A percentile compares a stretch with the other conserved stretches of the same genome.
phyloP scores from a whole-genome alignment of 1,139 yeast species.

The Protomyces pachydermus region DNA sequence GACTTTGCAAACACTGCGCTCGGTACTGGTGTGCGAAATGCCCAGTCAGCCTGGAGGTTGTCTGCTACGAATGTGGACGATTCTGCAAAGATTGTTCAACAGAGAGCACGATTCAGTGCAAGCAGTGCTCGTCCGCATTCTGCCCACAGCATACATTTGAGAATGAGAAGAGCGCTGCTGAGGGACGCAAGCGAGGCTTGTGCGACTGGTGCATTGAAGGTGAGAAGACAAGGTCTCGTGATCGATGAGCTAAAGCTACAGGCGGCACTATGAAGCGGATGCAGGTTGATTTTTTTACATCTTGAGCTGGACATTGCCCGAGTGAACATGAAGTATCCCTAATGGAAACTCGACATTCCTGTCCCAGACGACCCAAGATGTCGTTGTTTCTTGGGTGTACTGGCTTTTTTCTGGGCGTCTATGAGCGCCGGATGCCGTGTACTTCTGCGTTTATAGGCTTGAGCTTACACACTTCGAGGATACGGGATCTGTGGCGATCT shows the following conservation, averaged over 20 bases:
- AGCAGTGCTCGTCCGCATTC: neutral
- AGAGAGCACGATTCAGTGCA: neutral
- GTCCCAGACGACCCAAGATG: too few species aligned
- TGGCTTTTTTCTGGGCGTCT: too few species aligned
- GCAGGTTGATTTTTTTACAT: neutral
- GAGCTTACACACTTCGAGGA: too few species aligned
- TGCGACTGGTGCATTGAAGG: slow-evolving; percentile 1
- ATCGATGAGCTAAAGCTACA: neutral
- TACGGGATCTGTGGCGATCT: too few species aligned
- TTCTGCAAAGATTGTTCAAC: neutral
- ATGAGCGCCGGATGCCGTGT: too few species aligned
- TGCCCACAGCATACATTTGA: neutral
- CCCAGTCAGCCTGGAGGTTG: neutral
- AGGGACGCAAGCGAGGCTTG: neutral
- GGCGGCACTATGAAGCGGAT: neutral
- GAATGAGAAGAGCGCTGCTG: neutral
- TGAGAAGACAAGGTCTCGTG: neutral
- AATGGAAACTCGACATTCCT: too few species aligned
- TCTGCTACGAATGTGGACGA: neutral
- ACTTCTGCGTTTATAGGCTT: too few species aligned
- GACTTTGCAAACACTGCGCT: neutral
- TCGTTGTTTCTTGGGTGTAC: too few species aligned
- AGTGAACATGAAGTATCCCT: too few species aligned
- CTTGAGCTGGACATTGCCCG: neutral
- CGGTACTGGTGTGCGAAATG: neutral